Conservation (phyloP, 371 early-diverging fungal genomes). For the Mucor lusitanicus region DNA sequence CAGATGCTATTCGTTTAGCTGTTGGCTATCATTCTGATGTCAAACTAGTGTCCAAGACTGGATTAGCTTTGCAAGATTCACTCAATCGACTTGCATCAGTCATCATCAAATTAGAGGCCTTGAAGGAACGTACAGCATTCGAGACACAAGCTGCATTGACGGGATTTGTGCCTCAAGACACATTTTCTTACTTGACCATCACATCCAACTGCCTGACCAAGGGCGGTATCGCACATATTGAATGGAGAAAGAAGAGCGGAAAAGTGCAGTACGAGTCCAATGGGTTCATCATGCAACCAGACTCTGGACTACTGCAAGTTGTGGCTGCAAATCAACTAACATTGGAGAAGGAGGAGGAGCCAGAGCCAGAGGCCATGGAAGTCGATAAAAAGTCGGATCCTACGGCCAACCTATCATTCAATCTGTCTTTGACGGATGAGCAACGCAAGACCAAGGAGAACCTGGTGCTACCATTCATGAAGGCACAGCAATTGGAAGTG, state of each 20-base stretch:
- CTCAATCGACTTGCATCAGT: conserved; percentile 40
- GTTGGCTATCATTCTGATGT: conserved; percentile 37
- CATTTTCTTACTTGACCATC: conserved; percentile 43
- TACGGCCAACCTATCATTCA: conserved; percentile 77
- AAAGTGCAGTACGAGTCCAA: conserved; percentile 44
- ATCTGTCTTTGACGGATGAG: conserved; percentile 80
- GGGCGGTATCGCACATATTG: conserved; percentile 39
- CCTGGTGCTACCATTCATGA: conserved; percentile 79
- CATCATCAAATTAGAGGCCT: conserved; percentile 29
- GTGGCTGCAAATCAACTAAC: conserved; percentile 27
- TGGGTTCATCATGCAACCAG: conserved; percentile 16
- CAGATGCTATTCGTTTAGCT: conserved; percentile 37
- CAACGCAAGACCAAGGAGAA: conserved; percentile 77
- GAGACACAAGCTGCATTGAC: conserved; percentile 40
- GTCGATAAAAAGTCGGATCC: conserved; percentile 27
- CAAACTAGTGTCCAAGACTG: conserved; percentile 10
- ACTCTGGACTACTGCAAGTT: conserved; percentile 13
- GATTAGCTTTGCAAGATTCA: conserved; percentile 23
- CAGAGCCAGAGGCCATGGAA: conserved; percentile 11
- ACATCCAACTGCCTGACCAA: conserved; percentile 31
- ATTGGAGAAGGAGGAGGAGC: conserved; percentile 12
- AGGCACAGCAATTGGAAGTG: conserved; percentile 62
- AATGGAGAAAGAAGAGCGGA: conserved; percentile 52
- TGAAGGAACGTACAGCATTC: conserved; percentile 28
- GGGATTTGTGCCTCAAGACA: conserved; percentile 42